Evolutionary conservation across 495 filamentous ascomycete genomes (phyloP).

Genomic region (Echria macrotheca): DNA sequence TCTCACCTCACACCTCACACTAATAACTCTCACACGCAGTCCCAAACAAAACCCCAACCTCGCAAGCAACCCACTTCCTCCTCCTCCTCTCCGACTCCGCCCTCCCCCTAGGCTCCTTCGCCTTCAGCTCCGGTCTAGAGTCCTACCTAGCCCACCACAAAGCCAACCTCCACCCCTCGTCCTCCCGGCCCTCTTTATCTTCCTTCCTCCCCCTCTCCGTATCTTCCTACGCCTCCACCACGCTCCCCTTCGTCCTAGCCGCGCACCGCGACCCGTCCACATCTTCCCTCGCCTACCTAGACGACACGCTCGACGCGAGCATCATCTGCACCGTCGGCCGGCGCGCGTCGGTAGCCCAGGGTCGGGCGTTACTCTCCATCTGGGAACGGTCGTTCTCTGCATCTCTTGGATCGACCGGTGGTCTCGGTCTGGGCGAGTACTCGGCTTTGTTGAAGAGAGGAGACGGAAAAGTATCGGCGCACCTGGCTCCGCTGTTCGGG

Average conservation of each 20-base stretch:
- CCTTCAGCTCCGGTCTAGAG: constrained; percentile 90
- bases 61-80: constrained; percentile 59
- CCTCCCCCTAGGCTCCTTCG: constrained; percentile 92
- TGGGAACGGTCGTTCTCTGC: constrained; percentile 71
- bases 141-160: constrained; percentile 83
- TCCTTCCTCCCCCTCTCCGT: constrained; percentile 76
- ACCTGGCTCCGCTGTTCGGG: constrained; percentile 79
- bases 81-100: constrained; percentile 93
- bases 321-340: constrained; percentile 83
- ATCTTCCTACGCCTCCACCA: constrained; percentile 67
- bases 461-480: constrained; percentile 43
- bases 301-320: constrained; percentile 81
- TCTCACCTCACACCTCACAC: no score
- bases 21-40: no score
- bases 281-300: constrained; percentile 50
- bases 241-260: constrained; percentile 78
- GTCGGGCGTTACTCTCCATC: constrained; percentile 76
- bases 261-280: constrained; percentile 58
- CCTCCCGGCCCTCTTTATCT: constrained; percentile 48
- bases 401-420: constrained; percentile 2
- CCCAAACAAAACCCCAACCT: background rate
- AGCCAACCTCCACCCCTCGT: constrained; percentile 14
- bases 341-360: constrained; percentile 78
- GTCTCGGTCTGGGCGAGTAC: constrained; percentile 28
- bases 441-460: constrained; percentile 25